A percentile compares a stretch with the other conserved stretches of the same genome.
Evolutionary conservation across 1,139 yeast species (phyloP).

Genomic region (Yamadazyma atmosphaerica): DNA sequence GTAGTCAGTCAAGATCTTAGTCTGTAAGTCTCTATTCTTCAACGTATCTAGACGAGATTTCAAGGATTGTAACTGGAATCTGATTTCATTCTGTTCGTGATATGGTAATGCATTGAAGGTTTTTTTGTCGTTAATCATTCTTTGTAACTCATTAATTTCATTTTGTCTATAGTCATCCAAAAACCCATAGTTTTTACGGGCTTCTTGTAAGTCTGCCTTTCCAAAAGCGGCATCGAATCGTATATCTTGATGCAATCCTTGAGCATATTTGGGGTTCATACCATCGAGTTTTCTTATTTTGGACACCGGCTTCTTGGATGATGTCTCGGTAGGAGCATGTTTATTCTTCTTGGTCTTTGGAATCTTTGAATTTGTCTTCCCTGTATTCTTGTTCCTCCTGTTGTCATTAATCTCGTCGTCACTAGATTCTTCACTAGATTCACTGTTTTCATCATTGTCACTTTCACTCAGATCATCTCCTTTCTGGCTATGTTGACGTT

Average conservation of each 20-base stretch:
- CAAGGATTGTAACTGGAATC: constrained; percentile 56
- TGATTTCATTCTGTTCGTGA: constrained; percentile 54
- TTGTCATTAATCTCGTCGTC: constrained; percentile 18
- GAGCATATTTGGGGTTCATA: constrained; percentile 42
- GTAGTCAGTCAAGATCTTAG: constrained; percentile 55
- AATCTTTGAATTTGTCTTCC: constrained; percentile 13
- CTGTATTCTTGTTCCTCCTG: constrained; percentile 10
- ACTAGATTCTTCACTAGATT: constrained; percentile 19
- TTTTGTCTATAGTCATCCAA: constrained; percentile 78
- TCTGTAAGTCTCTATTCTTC: constrained; percentile 74
- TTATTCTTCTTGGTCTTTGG: constrained; percentile 41
- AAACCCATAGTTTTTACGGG: constrained; percentile 78
- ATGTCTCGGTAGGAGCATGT: constrained; percentile 79
- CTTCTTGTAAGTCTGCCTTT: constrained; percentile 64
- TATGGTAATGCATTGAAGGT: constrained; percentile 42
- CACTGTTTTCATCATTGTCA: constrained; percentile 13
- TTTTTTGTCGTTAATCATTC: constrained; percentile 57
- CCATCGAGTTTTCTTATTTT: constrained; percentile 77
- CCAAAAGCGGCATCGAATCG: constrained; percentile 91
- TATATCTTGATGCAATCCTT: constrained; percentile 66
- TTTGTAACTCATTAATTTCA: constrained; percentile 65
- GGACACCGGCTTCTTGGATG: constrained; percentile 72
- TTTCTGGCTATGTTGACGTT: constrained; percentile 7
- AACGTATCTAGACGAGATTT: constrained; percentile 77
- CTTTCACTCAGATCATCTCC: constrained; percentile 16